Conservation (phyloP, 2,329 filamentous ascomycete genomes). For the Chrysoporthe cubensis region DNA sequence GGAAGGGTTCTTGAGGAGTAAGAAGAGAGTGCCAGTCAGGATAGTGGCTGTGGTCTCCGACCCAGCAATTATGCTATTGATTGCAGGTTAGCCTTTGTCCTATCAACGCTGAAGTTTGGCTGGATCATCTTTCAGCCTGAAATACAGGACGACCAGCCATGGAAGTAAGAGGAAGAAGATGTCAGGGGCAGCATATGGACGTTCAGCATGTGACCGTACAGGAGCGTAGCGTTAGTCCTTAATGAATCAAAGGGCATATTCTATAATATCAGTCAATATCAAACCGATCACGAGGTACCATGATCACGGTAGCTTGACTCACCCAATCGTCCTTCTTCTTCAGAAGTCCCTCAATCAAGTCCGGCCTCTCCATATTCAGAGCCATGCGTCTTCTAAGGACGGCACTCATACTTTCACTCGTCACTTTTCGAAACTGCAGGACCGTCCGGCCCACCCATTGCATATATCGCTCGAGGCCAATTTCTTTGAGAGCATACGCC, state of each 20-base stretch:
- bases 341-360: slow-evolving; percentile 36
- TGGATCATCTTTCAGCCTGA: not conserved
- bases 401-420: not conserved
- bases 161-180: too few relatives aligned
- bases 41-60: slow-evolving; percentile 42
- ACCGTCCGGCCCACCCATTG: not conserved
- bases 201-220: slow-evolving; percentile 3
- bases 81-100: not conserved
- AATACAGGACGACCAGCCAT: too few relatives aligned
- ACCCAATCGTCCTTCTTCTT: slow-evolving; percentile 31
- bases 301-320: not conserved
- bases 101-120: not conserved
- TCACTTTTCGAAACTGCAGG: slow-evolving; percentile 1
- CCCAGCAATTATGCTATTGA: slow-evolving; percentile 36
- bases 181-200: not conserved
- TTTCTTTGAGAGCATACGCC: slow-evolving; percentile 15
- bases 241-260: slow-evolving; percentile 29
- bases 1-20: slow-evolving; percentile 38
- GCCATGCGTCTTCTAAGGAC: slow-evolving; percentile 31
- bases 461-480: slow-evolving; percentile 23
- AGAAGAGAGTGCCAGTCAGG: slow-evolving; percentile 36
- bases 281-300: not conserved
- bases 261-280: slow-evolving; percentile 14
- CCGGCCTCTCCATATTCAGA: slow-evolving; percentile 30
- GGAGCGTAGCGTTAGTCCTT: slow-evolving; percentile 20